Conservation (phyloP, 331 rosid genomes). For the Cydonia oblonga region DNA sequence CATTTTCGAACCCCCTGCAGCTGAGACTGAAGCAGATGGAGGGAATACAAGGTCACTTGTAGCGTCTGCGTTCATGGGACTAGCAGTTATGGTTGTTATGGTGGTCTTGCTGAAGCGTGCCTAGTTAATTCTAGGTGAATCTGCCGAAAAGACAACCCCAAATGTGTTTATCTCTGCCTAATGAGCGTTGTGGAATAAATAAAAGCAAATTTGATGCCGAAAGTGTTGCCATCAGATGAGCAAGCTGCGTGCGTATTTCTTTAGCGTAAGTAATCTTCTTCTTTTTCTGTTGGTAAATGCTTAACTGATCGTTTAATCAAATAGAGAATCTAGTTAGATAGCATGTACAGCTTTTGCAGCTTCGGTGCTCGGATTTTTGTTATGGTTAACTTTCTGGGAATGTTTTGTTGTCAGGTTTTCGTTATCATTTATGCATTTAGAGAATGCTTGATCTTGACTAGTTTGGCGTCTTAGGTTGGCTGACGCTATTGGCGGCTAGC, state of each 20-base stretch:
- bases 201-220: not conserved
- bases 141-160: conserved; percentile 26
- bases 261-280: not conserved
- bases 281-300: too few relatives aligned
- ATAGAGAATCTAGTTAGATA: not conserved
- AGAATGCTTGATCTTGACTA: not conserved
- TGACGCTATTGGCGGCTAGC: too few relatives aligned
- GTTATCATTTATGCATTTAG: not conserved
- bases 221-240: not conserved
- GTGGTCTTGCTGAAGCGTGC: conserved; percentile 52
- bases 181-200: not conserved
- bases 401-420: not conserved
- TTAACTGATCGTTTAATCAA: not conserved
- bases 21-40: conserved; percentile 13
- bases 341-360: not conserved
- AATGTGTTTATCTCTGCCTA: not conserved
- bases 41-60: conserved; percentile 2
- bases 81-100: conserved; percentile 47
- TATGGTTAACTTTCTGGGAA: not conserved
- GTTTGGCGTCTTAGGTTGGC: too few relatives aligned
- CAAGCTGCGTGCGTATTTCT: not conserved
- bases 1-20: conserved; percentile 39
- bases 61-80: conserved; percentile 46
- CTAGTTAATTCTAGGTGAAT: conserved; percentile 16
- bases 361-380: not conserved